These are phyloP conservation scores for Arthrobotrys entomopaga DNA, from an alignment of 2,329 filamentous ascomycete genomes.

Conservation along the genomic window DNA sequence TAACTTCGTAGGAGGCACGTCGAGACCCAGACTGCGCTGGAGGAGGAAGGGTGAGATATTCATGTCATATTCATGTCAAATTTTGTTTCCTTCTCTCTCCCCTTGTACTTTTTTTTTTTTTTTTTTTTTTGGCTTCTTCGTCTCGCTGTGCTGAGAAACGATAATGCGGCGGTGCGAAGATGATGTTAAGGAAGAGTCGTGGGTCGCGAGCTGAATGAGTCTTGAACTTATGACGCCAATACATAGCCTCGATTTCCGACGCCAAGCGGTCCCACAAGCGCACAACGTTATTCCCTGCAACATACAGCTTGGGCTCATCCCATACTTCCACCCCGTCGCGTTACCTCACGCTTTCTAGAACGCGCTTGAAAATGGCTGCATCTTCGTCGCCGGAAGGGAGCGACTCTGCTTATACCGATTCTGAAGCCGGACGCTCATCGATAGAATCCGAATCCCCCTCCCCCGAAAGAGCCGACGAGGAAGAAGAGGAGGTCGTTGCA, in stretches of 20 bases:
- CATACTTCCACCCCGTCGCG: constrained; percentile 22
- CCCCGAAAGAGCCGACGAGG: not conserved
- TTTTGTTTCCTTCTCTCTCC: not conserved
- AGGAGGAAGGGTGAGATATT: constrained; percentile 42
- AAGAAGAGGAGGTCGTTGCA: not conserved
- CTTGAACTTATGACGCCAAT: not conserved
- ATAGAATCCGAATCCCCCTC: constrained; percentile 16
- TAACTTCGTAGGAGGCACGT: constrained; percentile 12
- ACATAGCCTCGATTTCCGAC: too few species aligned
- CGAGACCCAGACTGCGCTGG: constrained; percentile 34
- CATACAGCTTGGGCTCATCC: not conserved
- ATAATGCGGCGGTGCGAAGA: not conserved
- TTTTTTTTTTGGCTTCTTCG: too few species aligned
- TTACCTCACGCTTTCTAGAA: not conserved
- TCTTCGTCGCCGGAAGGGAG: constrained; percentile 22
- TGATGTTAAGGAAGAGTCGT: not conserved
- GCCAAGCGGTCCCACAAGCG: constrained; percentile 7
- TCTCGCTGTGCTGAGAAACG: too few species aligned
- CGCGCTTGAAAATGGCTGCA: constrained; percentile 24
- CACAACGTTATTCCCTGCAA: not conserved
- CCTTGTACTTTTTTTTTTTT: not conserved
- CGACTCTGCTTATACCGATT: constrained; percentile 24
- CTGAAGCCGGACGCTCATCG: constrained; percentile 17
- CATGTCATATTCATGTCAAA: constrained; percentile 43
- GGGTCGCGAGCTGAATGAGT: not conserved